Conservation (phyloP, 75 land plant species). For the Selaginella tamariscina region DNA sequence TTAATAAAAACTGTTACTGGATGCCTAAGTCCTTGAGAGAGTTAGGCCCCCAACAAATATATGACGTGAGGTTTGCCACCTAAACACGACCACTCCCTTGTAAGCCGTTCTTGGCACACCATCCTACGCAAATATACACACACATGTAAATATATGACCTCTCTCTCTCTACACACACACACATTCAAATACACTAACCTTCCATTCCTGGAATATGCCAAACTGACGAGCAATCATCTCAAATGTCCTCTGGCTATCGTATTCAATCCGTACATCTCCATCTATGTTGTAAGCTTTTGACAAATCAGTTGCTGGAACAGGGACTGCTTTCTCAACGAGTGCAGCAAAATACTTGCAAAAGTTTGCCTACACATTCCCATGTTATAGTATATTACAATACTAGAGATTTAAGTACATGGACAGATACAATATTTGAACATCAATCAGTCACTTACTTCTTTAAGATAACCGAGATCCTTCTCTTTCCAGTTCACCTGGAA, state of each 20-base stretch:
- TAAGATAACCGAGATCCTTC: conserved; percentile 62
- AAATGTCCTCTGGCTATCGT: conserved; percentile 52
- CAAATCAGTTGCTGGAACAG: conserved; percentile 45
- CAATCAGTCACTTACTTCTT: conserved; percentile 37
- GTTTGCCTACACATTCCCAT: conserved; percentile 35
- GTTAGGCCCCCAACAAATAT: conserved; percentile 65
- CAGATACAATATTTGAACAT: not conserved
- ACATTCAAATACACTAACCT: conserved; percentile 33
- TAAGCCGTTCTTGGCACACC: conserved; percentile 88
- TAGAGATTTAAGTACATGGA: not conserved
- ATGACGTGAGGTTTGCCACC: conserved; percentile 55
- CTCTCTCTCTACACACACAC: not conserved
- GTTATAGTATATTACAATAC: not conserved
- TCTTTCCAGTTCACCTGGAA: conserved; percentile 74
- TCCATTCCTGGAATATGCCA: conserved; percentile 98
- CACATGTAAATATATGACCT: not conserved
- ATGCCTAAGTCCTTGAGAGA: conserved; percentile 30
- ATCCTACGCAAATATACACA: conserved; percentile 39
- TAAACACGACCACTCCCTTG: conserved; percentile 90
- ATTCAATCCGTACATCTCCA: conserved; percentile 81
- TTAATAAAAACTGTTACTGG: too few species aligned
- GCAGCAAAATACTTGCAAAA: conserved; percentile 40
- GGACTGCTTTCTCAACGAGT: conserved; percentile 44
- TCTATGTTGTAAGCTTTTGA: conserved; percentile 52
- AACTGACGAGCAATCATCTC: conserved; percentile 76